These are phyloP conservation scores for Trypanosoma platydactyli DNA, from an alignment of 208 protist genomes.

Conservation along the genomic window DNA sequence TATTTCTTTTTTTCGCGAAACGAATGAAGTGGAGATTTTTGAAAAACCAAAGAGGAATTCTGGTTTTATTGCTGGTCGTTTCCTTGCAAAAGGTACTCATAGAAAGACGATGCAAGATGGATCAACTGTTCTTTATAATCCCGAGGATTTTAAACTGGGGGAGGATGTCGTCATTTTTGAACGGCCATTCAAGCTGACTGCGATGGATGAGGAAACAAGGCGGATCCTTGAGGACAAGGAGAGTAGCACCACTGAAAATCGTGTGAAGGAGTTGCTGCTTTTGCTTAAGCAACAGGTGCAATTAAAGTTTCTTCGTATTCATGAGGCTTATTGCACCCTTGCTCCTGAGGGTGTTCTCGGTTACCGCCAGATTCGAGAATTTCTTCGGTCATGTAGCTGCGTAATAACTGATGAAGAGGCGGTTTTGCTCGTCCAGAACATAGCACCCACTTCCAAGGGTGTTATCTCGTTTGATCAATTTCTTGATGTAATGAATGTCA, in stretches of 20 bases:
- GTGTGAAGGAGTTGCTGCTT: constrained; percentile 68
- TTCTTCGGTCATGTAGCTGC: constrained; percentile 81
- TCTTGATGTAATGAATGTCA: constrained; percentile 59
- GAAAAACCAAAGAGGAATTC: constrained; percentile 85
- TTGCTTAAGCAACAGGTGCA: constrained; percentile 83
- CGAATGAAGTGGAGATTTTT: constrained; percentile 83
- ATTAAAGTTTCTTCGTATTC: constrained; percentile 67
- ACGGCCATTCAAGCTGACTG: constrained; percentile 70
- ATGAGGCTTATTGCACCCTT: constrained; percentile 75
- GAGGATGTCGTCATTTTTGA: constrained; percentile 71
- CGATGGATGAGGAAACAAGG: constrained; percentile 68
- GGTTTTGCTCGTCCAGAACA: constrained; percentile 71
- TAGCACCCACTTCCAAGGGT: constrained; percentile 62
- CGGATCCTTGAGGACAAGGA: constrained; percentile 71
- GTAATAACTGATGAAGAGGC: constrained; percentile 83
- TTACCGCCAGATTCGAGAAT: constrained; percentile 79
- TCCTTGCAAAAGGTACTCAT: constrained; percentile 81
- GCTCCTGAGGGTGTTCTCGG: constrained; percentile 76
- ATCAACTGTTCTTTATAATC: constrained; percentile 56
- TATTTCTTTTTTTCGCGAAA: constrained; percentile 88
- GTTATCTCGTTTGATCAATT: constrained; percentile 84
- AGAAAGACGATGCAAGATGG: constrained; percentile 68
- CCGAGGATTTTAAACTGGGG: constrained; percentile 78
- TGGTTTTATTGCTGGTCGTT: constrained; percentile 88
- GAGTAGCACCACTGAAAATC: constrained; percentile 49